These are phyloP conservation scores for Skeletonema costatum DNA, from an alignment of 108 stramenopile species.

Conservation along the genomic window DNA sequence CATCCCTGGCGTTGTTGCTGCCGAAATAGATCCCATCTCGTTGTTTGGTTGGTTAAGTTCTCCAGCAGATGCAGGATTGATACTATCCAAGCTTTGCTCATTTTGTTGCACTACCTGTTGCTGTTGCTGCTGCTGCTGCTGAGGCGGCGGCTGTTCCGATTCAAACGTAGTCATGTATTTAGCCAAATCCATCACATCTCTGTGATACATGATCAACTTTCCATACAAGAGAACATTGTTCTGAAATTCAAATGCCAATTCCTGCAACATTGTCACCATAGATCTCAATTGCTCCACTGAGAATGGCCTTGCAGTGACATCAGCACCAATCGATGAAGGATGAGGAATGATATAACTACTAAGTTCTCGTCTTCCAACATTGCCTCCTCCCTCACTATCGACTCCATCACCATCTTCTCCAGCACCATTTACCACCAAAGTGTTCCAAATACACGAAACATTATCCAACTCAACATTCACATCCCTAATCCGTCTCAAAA, in stretches of 20 bases:
- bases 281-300: slow-evolving; percentile 2
- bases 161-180: background rate
- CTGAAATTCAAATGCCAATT: slow-evolving; percentile 7
- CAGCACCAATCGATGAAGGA: slow-evolving; percentile 6
- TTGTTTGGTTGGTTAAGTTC: background rate
- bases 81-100: background rate
- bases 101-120: background rate
- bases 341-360: slow-evolving; percentile 21
- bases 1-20: background rate
- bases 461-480: slow-evolving; percentile 2
- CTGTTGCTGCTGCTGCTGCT: background rate
- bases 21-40: background rate
- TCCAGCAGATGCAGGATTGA: background rate
- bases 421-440: background rate
- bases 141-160: background rate
- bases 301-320: background rate
- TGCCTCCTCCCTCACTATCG: background rate
- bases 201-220: slow-evolving; percentile 7
- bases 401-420: background rate
- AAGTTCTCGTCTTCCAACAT: background rate
- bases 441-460: slow-evolving; percentile 10
- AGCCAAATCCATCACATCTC: slow-evolving; percentile 10
- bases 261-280: slow-evolving; percentile 10
- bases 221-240: background rate
- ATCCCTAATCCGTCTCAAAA: slow-evolving; percentile 2